A percentile compares a stretch with the other conserved stretches of the same genome.
phyloP scores from a whole-genome alignment of 1,139 yeast species.

The Debaryomyces nepalensis region DNA sequence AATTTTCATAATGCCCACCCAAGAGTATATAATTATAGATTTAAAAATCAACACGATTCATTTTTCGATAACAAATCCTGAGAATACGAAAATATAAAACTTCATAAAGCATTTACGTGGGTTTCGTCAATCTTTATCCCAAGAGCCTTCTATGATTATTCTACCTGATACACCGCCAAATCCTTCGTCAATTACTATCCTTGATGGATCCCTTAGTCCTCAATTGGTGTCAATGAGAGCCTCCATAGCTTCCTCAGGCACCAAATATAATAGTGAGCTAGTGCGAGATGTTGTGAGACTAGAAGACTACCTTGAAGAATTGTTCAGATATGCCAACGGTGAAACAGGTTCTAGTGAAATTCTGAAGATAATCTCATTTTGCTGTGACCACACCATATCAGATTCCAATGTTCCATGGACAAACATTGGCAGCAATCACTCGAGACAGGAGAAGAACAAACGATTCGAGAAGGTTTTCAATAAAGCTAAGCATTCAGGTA shows the following conservation, averaged over 20 bases:
- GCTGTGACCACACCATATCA: conserved; percentile 9
- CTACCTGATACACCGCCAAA: conserved; percentile 28
- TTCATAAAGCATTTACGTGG: no score
- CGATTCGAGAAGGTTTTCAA: conserved; percentile 6
- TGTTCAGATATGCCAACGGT: conserved; percentile 22
- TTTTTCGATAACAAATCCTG: conserved; percentile 5
- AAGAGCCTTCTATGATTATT: conserved; percentile 21
- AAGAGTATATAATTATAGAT: not conserved
- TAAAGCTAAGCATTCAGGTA: conserved; percentile 1
- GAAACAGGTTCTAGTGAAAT: conserved; percentile 9
- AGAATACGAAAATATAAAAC: conserved; percentile 4
- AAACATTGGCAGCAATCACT: conserved; percentile 5
- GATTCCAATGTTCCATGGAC: conserved; percentile 25
- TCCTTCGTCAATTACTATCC: conserved; percentile 15
- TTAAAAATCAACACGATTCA: conserved; percentile 1
- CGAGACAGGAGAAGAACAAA: conserved; percentile 7
- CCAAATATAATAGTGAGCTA: conserved; percentile 33
- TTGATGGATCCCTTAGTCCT: not conserved
- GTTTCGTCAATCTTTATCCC: no score
- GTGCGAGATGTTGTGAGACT: conserved; percentile 37
- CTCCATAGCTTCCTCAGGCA: conserved; percentile 19
- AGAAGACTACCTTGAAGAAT: conserved; percentile 38
- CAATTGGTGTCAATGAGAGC: conserved; percentile 24
- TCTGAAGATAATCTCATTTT: conserved; percentile 10
- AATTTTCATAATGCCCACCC: conserved; percentile 14